Conservation (phyloP, 306 rosid genomes). For the Canavalia ensiformis region DNA sequence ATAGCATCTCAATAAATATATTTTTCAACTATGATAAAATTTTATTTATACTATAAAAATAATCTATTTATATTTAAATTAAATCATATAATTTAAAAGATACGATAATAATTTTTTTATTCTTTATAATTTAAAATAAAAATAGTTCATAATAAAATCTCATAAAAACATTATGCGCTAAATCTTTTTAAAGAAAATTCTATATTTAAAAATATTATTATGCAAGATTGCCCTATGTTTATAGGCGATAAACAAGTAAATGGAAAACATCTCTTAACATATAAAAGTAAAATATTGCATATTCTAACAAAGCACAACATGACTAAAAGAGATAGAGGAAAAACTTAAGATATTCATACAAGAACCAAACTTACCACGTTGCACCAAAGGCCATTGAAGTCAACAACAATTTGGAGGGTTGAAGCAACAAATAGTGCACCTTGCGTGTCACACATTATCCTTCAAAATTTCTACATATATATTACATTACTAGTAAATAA, state of each 20-base stretch:
- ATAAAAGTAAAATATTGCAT: slow-evolving; percentile 7
- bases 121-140: no score
- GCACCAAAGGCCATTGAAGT: slow-evolving; percentile 99
- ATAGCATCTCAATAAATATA: no score
- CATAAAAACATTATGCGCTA: no score
- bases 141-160: no score
- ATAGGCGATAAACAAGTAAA: neutral
- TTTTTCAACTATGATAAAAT: no score
- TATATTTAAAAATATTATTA: no score
- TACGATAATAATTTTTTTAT: no score
- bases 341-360: neutral
- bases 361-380: slow-evolving; percentile 78
- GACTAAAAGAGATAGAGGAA: neutral
- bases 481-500: slow-evolving; percentile 25
- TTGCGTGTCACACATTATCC: slow-evolving; percentile 93
- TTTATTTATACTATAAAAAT: no score
- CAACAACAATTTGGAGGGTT: slow-evolving; percentile 84
- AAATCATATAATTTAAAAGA: no score
- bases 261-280: neutral
- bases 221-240: no score
- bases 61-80: no score
- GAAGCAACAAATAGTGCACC: slow-evolving; percentile 96
- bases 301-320: neutral
- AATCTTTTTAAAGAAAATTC: no score
- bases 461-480: slow-evolving; percentile 78